A percentile compares a stretch with the other conserved stretches of the same genome.
Conservation (phyloP, 2,329 filamentous ascomycete species). For the Penicillium rolfsii region DNA sequence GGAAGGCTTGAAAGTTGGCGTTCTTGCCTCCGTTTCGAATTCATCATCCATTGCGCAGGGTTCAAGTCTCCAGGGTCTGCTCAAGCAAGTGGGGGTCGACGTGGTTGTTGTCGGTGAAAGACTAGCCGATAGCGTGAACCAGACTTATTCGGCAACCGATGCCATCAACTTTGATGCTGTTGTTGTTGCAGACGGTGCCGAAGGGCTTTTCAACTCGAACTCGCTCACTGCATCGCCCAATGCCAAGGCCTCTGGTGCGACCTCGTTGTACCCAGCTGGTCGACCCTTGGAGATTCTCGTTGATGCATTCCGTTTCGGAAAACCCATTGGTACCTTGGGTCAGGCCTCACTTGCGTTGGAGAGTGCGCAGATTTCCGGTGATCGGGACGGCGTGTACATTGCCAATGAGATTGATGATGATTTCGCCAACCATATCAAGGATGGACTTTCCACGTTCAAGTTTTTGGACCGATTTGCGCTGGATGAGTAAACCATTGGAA, state of each 20-base stretch:
- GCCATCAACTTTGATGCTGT: slow-evolving; percentile 54
- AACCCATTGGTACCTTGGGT: slow-evolving; percentile 67
- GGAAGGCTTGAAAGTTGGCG: slow-evolving; percentile 65
- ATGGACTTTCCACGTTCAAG: slow-evolving; percentile 66
- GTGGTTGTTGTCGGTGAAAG: slow-evolving; percentile 65
- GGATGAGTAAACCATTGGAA: slow-evolving; percentile 45
- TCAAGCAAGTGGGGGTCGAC: slow-evolving; percentile 52
- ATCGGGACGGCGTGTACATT: slow-evolving; percentile 43
- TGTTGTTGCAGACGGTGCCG: slow-evolving; percentile 60
- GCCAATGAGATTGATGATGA: slow-evolving; percentile 36
- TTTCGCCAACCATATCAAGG: slow-evolving; percentile 55
- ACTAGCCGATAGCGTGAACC: slow-evolving; percentile 58
- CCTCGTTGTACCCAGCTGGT: slow-evolving; percentile 65
- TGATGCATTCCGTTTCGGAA: slow-evolving; percentile 69
- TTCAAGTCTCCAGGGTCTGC: slow-evolving; percentile 51
- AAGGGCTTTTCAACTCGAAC: slow-evolving; percentile 53
- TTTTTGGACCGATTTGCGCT: slow-evolving; percentile 67
- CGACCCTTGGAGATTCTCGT: slow-evolving; percentile 66
- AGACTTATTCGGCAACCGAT: slow-evolving; percentile 68
- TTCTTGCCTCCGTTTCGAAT: slow-evolving; percentile 57
- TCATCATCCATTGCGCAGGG: slow-evolving; percentile 55
- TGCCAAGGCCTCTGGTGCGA: slow-evolving; percentile 44
- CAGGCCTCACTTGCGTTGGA: slow-evolving; percentile 44
- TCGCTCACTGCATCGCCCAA: slow-evolving; percentile 14
- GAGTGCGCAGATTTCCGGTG: slow-evolving; percentile 49